A percentile compares a stretch with the other conserved stretches of the same genome.
phyloP scores from a whole-genome alignment of 192 early-diverging fungal genomes.

The Backusella sp. region DNA sequence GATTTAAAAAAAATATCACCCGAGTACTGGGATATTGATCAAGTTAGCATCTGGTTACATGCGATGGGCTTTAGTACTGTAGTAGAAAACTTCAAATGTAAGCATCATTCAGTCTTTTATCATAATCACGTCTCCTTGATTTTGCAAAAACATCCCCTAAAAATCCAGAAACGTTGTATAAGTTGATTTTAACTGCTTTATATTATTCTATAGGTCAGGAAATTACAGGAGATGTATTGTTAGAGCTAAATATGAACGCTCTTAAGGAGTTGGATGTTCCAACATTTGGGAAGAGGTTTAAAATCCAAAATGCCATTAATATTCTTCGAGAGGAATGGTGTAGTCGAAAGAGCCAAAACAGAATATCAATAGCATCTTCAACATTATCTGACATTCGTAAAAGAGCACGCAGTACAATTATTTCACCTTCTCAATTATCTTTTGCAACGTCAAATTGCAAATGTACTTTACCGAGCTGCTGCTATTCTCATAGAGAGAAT shows the following conservation, averaged over 20 bases:
- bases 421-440: not conserved
- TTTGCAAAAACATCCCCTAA: not conserved
- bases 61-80: constrained; percentile 23
- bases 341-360: constrained; percentile 6
- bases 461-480: not conserved
- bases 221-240: constrained; percentile 61
- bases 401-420: not conserved
- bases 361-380: constrained; percentile 7
- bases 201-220: constrained; percentile 52
- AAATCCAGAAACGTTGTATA: not conserved
- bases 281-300: constrained; percentile 65
- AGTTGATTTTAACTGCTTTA: not conserved
- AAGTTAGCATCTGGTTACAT: constrained; percentile 26
- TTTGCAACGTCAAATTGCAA: not conserved
- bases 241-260: constrained; percentile 58
- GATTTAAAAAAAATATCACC: not conserved
- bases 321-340: constrained; percentile 37
- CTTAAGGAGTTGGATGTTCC: constrained; percentile 65
- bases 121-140: not conserved
- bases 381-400: not conserved
- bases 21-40: constrained; percentile 28
- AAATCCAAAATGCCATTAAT: constrained; percentile 64
- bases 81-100: constrained; percentile 19
- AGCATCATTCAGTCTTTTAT: not conserved
- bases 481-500: not conserved